Evolutionary conservation across 2,329 filamentous ascomycete genomes (phyloP).

Genomic region (Leptographium galeiforme): DNA sequence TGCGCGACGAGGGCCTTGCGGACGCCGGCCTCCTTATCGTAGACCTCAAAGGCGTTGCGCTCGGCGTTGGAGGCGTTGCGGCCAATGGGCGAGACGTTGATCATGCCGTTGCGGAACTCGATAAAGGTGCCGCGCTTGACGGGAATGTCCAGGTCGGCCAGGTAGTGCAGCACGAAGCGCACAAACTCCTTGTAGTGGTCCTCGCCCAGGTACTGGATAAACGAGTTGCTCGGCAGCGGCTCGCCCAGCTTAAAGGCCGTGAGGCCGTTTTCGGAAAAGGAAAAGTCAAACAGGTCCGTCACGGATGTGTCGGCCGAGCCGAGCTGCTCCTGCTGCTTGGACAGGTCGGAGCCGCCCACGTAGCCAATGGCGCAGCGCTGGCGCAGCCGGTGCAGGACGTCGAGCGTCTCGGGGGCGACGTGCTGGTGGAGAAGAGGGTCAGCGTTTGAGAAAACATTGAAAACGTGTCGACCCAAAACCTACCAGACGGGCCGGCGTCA

Average conservation of each 20-base stretch:
- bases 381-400: conserved; percentile 65
- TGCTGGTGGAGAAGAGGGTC: conserved; percentile 29
- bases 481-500: conserved; percentile 71
- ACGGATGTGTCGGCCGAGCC: conserved; percentile 56
- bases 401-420: conserved; percentile 70
- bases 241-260: conserved; percentile 77
- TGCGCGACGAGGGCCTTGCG: conserved; percentile 62
- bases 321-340: conserved; percentile 93
- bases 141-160: conserved; percentile 72
- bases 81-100: conserved; percentile 73
- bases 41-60: conserved; percentile 68
- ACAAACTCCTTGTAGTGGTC: conserved; percentile 64
- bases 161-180: conserved; percentile 65
- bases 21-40: conserved; percentile 65
- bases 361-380: conserved; percentile 81
- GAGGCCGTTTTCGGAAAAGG: conserved; percentile 93
- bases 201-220: conserved; percentile 89
- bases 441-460: no score
- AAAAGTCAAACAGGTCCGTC: conserved; percentile 86
- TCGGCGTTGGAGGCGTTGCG: conserved; percentile 74
- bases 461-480: no score
- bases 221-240: conserved; percentile 63
- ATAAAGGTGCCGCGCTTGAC: conserved; percentile 75
- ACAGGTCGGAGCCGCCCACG: conserved; percentile 83
- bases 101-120: conserved; percentile 85